Conservation (phyloP, 1,284 basidiomycete species). For the Chalciporus sp. region DNA sequence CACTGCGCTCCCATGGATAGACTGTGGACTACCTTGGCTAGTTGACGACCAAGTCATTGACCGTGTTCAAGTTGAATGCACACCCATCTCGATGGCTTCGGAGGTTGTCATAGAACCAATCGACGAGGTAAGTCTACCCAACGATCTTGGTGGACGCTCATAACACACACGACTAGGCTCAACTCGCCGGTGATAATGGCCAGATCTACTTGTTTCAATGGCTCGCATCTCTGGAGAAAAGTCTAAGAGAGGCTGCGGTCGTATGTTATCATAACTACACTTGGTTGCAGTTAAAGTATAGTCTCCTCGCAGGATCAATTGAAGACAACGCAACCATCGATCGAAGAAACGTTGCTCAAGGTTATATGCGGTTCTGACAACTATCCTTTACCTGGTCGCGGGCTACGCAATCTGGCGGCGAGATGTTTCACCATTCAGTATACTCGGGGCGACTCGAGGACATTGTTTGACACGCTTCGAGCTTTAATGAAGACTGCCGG, state of each 20-base stretch:
- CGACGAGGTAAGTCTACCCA: constrained; percentile 32
- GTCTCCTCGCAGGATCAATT: constrained; percentile 54
- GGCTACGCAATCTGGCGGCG: constrained; percentile 78
- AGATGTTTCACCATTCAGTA: constrained; percentile 83
- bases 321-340: constrained; percentile 59
- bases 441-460: constrained; percentile 78
- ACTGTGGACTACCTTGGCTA: background rate
- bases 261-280: constrained; percentile 41
- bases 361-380: constrained; percentile 59
- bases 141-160: background rate
- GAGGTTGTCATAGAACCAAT: constrained; percentile 32
- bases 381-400: constrained; percentile 82
- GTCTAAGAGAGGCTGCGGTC: constrained; percentile 47
- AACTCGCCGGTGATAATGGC: constrained; percentile 72
- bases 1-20: constrained; percentile 8
- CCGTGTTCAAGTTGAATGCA: background rate
- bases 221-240: constrained; percentile 70
- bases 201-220: constrained; percentile 84
- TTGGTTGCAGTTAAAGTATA: constrained; percentile 2
- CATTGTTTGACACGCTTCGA: constrained; percentile 89
- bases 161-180: constrained; percentile 48
- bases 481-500: constrained; percentile 72
- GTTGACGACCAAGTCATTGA: no score
- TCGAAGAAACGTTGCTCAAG: constrained; percentile 68
- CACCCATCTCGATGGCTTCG: constrained; percentile 24